These are phyloP conservation scores for Leccinum broughii DNA, from an alignment of 768 basidiomycete species.

Conservation along the genomic window DNA sequence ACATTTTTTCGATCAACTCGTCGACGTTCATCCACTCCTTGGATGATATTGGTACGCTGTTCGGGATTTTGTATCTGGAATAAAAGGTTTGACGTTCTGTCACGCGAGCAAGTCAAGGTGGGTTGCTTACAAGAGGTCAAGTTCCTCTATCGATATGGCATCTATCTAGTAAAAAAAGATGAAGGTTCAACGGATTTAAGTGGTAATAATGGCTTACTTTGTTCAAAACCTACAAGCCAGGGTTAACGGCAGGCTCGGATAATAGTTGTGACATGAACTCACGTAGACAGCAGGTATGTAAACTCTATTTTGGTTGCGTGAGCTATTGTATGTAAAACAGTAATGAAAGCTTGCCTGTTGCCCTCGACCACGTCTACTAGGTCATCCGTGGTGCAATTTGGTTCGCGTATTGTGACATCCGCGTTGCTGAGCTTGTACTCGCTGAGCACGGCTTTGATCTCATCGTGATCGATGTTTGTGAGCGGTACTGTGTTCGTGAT, in stretches of 20 bases:
- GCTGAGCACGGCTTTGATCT: slow-evolving; percentile 91
- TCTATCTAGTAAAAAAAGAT: slow-evolving; percentile 64
- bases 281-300: slow-evolving; percentile 94
- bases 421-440: slow-evolving; percentile 91
- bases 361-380: slow-evolving; percentile 97
- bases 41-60: slow-evolving; percentile 93
- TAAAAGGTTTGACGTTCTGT: not conserved
- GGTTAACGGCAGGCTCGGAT: not conserved
- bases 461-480: slow-evolving; percentile 92
- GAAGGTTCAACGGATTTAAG: not conserved
- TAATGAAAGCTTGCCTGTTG: slow-evolving; percentile 56
- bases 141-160: slow-evolving; percentile 97
- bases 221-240: slow-evolving; percentile 62
- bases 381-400: slow-evolving; percentile 91
- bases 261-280: slow-evolving; percentile 28
- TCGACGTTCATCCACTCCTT: slow-evolving; percentile 96
- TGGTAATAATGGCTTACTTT: slow-evolving; percentile 51
- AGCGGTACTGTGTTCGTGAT: slow-evolving; percentile 97
- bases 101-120: slow-evolving; percentile 8
- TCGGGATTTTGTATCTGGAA: slow-evolving; percentile 86
- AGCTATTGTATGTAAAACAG: not conserved
- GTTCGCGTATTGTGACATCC: slow-evolving; percentile 91
- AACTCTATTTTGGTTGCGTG: slow-evolving; percentile 50
- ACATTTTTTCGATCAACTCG: slow-evolving; percentile 91
- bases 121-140: slow-evolving; percentile 73